Base-by-base conservation (phyloP, 78 protist genomes). In the Guillardia theta region DNA sequence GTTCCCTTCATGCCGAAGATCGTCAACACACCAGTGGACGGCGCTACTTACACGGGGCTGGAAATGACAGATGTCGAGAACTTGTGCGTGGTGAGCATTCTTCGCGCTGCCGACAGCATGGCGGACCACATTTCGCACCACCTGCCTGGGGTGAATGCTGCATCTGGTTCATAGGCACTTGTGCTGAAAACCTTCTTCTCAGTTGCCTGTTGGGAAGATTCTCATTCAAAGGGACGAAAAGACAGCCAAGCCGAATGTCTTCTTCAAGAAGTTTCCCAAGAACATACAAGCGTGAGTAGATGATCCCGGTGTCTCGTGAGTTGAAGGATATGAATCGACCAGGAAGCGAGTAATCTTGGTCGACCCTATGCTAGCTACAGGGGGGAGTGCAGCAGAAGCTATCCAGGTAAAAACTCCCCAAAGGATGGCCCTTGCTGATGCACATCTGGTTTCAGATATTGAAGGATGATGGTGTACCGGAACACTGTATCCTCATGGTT, bases 361-460 rank as follows among this genome's bases (percentile, higher is more conserved):
- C 18, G 94, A 93, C 76, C 94, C 94, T 33, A 93, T 93, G 94
- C 94, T 93, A 4, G 94, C 94, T n/a, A 93, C 94, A 15, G 94
- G 94, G 36, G 94, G 94, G 33, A 58, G 83, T 37, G 88, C 90
- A 43, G 33, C 70, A 24, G 22, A 30, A 39, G 94, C 94, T 4
- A 27, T 64, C 64, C 0, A 22, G n/a, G 48, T 47, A 6, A n/a
- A n/a, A n/a, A n/a, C n/a, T n/a, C n/a, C n/a, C n/a, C n/a, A n/a
- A n/a, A n/a, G n/a, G n/a, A n/a, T n/a, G n/a, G n/a, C n/a, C n/a
- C n/a, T n/a, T n/a, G n/a, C n/a, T n/a, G n/a, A n/a, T n/a, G n/a
- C n/a, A n/a, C n/a, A n/a, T n/a, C n/a, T n/a, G n/a, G n/a, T n/a
- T n/a, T n/a, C n/a, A n/a, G n/a, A n/a, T n/a, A n/a, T 76, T 93